Percentiles rank a stretch among this genome's conserved stretches.
Evolutionary conservation across 176 grass and related monocot genomes (phyloP).

Genomic region (Aechmea fasciata): DNA sequence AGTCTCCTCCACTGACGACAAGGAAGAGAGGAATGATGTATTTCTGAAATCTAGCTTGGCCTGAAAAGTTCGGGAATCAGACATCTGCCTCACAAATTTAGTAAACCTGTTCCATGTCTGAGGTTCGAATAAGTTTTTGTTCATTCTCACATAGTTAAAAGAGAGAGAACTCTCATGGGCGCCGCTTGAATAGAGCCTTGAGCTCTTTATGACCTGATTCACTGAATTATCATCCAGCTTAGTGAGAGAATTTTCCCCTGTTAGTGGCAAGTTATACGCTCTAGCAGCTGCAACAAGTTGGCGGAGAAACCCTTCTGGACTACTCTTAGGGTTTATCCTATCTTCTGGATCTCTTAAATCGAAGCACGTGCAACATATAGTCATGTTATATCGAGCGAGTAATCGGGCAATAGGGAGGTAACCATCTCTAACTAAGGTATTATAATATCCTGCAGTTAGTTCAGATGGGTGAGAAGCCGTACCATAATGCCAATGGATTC

Average conservation of each 20-base stretch:
- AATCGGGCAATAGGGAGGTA: slow-evolving; percentile 65
- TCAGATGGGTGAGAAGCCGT: slow-evolving; percentile 61
- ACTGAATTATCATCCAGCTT: slow-evolving; percentile 49
- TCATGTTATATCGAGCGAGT: slow-evolving; percentile 45
- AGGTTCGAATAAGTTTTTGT: slow-evolving; percentile 51
- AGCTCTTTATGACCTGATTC: slow-evolving; percentile 57
- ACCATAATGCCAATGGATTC: slow-evolving; percentile 59
- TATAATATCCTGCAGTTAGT: slow-evolving; percentile 66
- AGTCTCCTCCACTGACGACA: slow-evolving; percentile 39
- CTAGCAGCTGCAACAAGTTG: slow-evolving; percentile 47
- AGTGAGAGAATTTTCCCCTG: slow-evolving; percentile 41
- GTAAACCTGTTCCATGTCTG: slow-evolving; percentile 59
- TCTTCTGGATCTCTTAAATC: slow-evolving; percentile 44
- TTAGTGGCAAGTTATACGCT: slow-evolving; percentile 47
- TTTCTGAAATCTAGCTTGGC: slow-evolving; percentile 49
- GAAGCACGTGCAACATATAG: slow-evolving; percentile 50
- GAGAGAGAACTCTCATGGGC: slow-evolving; percentile 45
- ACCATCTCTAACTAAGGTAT: slow-evolving; percentile 59
- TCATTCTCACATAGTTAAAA: slow-evolving; percentile 84
- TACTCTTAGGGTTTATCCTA: slow-evolving; percentile 33
- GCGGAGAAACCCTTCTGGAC: slow-evolving; percentile 58
- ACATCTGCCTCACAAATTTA: slow-evolving; percentile 72
- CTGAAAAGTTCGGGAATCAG: slow-evolving; percentile 46
- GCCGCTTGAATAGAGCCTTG: slow-evolving; percentile 46
- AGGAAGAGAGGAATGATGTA: slow-evolving; percentile 36